phyloP scores from a whole-genome alignment of 2,329 filamentous ascomycete species.

The Macroventuria anomochaeta region DNA sequence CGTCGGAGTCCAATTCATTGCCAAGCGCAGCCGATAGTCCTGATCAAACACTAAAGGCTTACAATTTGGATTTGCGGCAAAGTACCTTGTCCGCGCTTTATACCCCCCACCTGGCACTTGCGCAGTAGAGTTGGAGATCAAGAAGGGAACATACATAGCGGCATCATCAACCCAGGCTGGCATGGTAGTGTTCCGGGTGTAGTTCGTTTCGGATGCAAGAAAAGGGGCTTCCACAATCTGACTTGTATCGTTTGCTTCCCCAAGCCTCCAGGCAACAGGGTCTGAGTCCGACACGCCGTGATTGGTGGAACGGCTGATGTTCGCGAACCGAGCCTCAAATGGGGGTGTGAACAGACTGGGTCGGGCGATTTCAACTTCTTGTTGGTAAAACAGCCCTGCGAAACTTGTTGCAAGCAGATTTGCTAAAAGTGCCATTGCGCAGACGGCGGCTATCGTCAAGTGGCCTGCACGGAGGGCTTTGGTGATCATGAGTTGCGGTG shows the following conservation, averaged over 20 bases:
- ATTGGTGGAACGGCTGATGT: too few species aligned
- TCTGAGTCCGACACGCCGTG: constrained; percentile 12
- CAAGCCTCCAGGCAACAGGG: neutral
- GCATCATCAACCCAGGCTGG: constrained; percentile 57
- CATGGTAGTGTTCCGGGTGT: constrained; percentile 51
- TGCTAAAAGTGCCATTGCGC: constrained; percentile 54
- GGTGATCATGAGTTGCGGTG: constrained; percentile 59
- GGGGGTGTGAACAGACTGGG: constrained; percentile 17
- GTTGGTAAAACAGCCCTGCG: constrained; percentile 58
- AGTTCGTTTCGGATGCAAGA: constrained; percentile 54
- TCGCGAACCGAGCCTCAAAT: too few species aligned
- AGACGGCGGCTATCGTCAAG: constrained; percentile 55
- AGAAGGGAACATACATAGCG: constrained; percentile 58
- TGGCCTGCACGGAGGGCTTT: constrained; percentile 55
- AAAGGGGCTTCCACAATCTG: constrained; percentile 46
- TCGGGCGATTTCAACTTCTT: neutral
- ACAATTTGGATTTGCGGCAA: constrained; percentile 47
- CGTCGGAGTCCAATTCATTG: neutral
- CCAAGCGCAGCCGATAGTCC: neutral
- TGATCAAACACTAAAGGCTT: constrained; percentile 19
- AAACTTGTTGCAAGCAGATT: constrained; percentile 55
- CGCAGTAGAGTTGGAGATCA: neutral
- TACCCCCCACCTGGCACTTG: constrained; percentile 9
- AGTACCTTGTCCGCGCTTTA: constrained; percentile 39
- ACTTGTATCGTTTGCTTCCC: too few species aligned